These are phyloP conservation scores for Naganishia kalamii DNA, from an alignment of 768 basidiomycete genomes.

Conservation along the genomic window DNA sequence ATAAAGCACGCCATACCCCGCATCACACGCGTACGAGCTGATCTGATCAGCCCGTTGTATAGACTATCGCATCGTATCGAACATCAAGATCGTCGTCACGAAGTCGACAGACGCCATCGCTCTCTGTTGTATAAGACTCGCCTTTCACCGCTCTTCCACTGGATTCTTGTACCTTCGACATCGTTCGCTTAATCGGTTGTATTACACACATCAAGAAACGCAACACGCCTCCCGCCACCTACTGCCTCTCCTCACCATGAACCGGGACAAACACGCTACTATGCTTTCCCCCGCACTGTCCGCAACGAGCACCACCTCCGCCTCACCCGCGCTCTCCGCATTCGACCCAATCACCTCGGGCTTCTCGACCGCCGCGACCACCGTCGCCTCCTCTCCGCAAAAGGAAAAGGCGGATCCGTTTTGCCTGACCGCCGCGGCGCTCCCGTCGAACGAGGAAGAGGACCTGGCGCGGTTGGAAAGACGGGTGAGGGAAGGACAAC, in stretches of 20 bases:
- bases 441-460: neutral
- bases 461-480: neutral
- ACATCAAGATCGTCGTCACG: too few species aligned
- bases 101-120: neutral
- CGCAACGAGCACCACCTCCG: neutral
- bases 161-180: too few species aligned
- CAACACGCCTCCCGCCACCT: too few species aligned
- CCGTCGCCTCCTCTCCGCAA: conserved; percentile 4
- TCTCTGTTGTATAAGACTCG: neutral
- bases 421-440: neutral
- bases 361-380: conserved; percentile 6
- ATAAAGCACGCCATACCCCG: neutral
- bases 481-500: conserved; percentile 18
- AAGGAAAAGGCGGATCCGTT: neutral
- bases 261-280: neutral
- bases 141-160: neutral
- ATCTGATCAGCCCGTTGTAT: neutral
- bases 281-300: neutral
- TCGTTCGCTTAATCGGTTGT: too few species aligned
- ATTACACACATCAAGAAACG: too few species aligned
- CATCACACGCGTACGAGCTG: neutral
- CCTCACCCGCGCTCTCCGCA: conserved; percentile 30
- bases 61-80: too few species aligned
- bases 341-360: conserved; percentile 23
- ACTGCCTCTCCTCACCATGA: neutral